Conservation (phyloP, 139 green algal genomes). For the Micractinium sp. region DNA sequence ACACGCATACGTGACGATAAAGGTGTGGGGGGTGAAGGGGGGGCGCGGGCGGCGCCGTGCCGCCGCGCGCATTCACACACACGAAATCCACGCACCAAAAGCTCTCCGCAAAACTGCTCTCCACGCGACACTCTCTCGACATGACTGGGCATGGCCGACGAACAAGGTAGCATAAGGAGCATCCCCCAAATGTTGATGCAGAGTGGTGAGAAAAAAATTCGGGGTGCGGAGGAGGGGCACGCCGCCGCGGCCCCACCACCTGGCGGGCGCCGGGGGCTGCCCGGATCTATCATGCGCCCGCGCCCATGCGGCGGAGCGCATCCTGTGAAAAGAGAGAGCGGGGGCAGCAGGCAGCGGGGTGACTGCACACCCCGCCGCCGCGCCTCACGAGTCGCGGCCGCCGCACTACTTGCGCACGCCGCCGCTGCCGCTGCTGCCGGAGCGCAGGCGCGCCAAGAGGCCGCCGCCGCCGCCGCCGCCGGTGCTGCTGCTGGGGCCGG, state of each 20-base stretch:
- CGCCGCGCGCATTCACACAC: too few relatives aligned
- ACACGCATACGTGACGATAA: too few relatives aligned
- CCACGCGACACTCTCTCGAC: background rate
- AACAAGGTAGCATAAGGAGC: background rate
- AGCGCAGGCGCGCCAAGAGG: conserved; percentile 23
- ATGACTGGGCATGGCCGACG: background rate
- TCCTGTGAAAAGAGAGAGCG: background rate
- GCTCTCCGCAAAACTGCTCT: conserved; percentile 4
- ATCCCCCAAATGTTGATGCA: background rate
- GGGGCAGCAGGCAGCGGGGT: background rate
- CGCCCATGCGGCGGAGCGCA: too few relatives aligned
- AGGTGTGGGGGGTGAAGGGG: too few relatives aligned
- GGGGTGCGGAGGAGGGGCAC: background rate
- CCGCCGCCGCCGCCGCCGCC: conserved; percentile 25
- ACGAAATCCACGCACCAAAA: background rate
- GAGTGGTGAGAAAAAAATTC: background rate
- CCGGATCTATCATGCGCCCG: too few relatives aligned
- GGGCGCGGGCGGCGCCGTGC: too few relatives aligned
- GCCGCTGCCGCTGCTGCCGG: conserved; percentile 17
- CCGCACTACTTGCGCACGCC: background rate
- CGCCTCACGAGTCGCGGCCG: background rate
- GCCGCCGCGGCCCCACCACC: background rate
- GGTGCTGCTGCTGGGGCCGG: background rate
- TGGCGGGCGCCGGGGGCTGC: background rate
- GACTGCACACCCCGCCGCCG: background rate